Conservation (phyloP, 139 green algal species). For the Coelastrella sp. region DNA sequence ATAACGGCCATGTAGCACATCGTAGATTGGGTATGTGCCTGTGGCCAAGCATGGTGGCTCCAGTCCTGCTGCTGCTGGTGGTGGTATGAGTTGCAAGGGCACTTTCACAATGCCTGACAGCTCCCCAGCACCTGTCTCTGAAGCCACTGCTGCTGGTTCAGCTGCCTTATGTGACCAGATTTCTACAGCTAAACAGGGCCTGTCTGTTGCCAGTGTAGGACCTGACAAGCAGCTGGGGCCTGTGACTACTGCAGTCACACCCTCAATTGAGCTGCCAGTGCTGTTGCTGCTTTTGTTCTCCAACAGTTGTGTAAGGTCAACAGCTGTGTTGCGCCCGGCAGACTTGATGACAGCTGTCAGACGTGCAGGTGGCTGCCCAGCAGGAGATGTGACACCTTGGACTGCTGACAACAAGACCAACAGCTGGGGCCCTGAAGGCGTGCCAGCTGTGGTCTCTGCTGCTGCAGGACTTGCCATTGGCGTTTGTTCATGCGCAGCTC, state of each 20-base stretch:
- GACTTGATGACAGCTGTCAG: constrained; percentile 5
- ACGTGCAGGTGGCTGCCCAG: background rate
- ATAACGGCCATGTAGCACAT: constrained; percentile 38
- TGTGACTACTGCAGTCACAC: background rate
- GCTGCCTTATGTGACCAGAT: background rate
- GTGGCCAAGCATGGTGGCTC: constrained; percentile 34
- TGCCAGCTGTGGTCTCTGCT: background rate
- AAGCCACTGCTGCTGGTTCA: constrained; percentile 18
- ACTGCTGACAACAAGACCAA: background rate
- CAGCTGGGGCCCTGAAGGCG: background rate
- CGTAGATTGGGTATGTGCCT: constrained; percentile 44
- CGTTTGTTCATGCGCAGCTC: too few species aligned
- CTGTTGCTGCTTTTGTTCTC: background rate
- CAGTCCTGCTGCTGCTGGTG: constrained; percentile 23
- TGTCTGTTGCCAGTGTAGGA: background rate
- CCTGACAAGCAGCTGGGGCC: background rate
- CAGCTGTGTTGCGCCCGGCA: background rate
- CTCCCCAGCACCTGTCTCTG: background rate
- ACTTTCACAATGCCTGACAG: constrained; percentile 32
- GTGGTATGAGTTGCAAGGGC: background rate
- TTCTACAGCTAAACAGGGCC: constrained; percentile 19
- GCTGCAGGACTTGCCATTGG: background rate
- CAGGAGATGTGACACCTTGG: background rate
- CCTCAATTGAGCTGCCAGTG: background rate
- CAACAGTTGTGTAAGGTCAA: constrained; percentile 17